Base-by-base conservation (phyloP, 306 rosid species). In the Glycine tomentella region DNA sequence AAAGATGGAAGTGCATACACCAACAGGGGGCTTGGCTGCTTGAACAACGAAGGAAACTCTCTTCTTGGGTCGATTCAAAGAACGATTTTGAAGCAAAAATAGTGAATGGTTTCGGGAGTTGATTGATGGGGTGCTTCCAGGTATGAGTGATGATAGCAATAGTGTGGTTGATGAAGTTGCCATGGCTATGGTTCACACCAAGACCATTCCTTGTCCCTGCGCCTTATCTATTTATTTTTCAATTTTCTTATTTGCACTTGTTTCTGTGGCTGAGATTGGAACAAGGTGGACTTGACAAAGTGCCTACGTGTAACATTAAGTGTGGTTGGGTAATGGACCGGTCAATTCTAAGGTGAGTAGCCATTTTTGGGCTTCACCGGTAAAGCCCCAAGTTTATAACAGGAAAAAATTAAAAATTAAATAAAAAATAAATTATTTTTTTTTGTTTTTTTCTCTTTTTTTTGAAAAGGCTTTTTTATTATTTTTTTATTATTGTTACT, bases 21-120 rank as follows among this genome's bases (percentile, higher is more conserved):
- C 98, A 64, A 90, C 79, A 59, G 99, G 97, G 52, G 89, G 84
- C 80, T 93, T 95, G 11, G 79, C 91, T 45, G 99, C 99, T 82
- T 58, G 87, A 15, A 91, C 87, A 62, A 75, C 63, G 78, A 90
- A 89, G 72, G 89, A 66, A 71, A 59, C 38, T 38, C 79, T 84
- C 40, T 61, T 84, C 10, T 63, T 83, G 56, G 78, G 25, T 31
- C 6, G 42, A 52, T 69, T 82, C 1, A 25, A 58, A 46, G 7
- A 42, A 73, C 69, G 80, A 81, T 84, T 87, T 46, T 53, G 83
- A 66, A 80, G 68, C 14, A 81, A 80, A 7, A 34, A 14, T 13
- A 72, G 36, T 20, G 80, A 81, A 25, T 76, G 86, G 61, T 67
- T 82, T 20, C 56, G 84, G 33, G 63, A 79, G 45, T 72, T 42